These are phyloP conservation scores for Macrocybe gigantea DNA, from an alignment of 768 basidiomycete genomes.

Conservation along the genomic window DNA sequence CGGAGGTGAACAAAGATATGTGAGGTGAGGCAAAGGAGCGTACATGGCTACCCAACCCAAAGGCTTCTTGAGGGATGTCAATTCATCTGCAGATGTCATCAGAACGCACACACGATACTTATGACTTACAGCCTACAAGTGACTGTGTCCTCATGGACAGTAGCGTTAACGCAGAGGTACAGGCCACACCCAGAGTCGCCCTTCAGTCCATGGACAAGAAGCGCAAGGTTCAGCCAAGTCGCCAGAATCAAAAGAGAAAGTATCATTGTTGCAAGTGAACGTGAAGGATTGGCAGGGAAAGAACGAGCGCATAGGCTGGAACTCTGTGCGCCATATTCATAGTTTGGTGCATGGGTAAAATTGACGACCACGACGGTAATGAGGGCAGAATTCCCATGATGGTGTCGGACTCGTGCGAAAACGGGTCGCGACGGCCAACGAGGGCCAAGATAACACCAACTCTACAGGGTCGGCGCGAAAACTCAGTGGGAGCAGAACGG, in stretches of 20 bases:
- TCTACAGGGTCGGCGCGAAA: too few species aligned
- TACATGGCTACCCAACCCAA: constrained; percentile 54
- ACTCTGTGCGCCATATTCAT: neutral
- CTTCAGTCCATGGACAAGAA: constrained; percentile 22
- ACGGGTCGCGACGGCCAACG: too few species aligned
- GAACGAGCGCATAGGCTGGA: neutral
- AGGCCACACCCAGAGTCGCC: constrained; percentile 39
- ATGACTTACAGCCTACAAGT: constrained; percentile 33
- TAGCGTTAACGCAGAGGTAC: constrained; percentile 43
- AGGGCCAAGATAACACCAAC: too few species aligned
- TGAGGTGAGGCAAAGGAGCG: constrained; percentile 6
- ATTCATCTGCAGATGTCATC: constrained; percentile 29
- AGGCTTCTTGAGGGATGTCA: constrained; percentile 31
- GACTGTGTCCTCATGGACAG: constrained; percentile 31
- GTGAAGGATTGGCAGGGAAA: neutral
- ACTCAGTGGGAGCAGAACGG: too few species aligned
- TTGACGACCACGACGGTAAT: too few species aligned
- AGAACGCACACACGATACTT: neutral
- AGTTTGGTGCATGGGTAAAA: neutral
- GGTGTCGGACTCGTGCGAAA: too few species aligned
- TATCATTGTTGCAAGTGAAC: constrained; percentile 7
- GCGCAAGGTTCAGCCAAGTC: constrained; percentile 15
- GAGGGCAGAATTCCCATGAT: too few species aligned
- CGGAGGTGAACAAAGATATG: neutral
- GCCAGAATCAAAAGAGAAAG: constrained; percentile 9